Evolutionary conservation across 169 alveolate species (phyloP), one percentile per base, ranked within the genome.

Genomic region (Cardiosporidium cionae): DNA sequence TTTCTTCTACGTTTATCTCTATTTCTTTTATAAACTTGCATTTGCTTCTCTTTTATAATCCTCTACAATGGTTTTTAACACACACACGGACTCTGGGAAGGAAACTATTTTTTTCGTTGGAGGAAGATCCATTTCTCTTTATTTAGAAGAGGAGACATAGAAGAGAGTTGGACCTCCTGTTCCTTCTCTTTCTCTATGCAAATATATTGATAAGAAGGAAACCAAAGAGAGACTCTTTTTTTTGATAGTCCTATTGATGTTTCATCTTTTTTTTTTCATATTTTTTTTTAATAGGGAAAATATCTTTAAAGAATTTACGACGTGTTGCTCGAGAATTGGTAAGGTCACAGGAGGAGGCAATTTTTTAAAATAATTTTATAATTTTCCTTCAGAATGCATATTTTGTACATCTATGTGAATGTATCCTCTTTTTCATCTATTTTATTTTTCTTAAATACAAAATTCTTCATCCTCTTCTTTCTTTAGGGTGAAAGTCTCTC

Each of bases 321-420:
- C 88, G 98, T 68, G 98, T 96, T 9, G 97, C 99, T 31, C 86
- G 90, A 77, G 99, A 96, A 74, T 83, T 96, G 69, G 94, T 88
- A 54, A 67, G 84, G 52, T 25, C 52, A 27, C n/a, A 9, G 7
- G 53, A 23, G 3, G 2, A 16, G 68, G 7, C 33, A 1, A 44
- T 6, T 7, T 27, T 7, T 68, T 27, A 52, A 16, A 69, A 22
- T 34, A 63, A 63, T 9, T 63, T n/a, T 9, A 63, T 63, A 9
- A n/a, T 63, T 63, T 9, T 63, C 16, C 69, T 22, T 22, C 54
- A n/a, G 16, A n/a, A 16, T 9, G 16, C 16, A n/a, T 9, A n/a
- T 16, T 22, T 9, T 63, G n/a, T n/a, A n/a, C n/a, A n/a, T n/a
- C n/a, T n/a, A n/a, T n/a, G 69, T 63, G 69, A 16, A 9, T 31